Evolutionary conservation across 2,329 filamentous ascomycete species (phyloP), one percentile per base, ranked within the genome.

Genomic region (Sphaerulina vaccinii): DNA sequence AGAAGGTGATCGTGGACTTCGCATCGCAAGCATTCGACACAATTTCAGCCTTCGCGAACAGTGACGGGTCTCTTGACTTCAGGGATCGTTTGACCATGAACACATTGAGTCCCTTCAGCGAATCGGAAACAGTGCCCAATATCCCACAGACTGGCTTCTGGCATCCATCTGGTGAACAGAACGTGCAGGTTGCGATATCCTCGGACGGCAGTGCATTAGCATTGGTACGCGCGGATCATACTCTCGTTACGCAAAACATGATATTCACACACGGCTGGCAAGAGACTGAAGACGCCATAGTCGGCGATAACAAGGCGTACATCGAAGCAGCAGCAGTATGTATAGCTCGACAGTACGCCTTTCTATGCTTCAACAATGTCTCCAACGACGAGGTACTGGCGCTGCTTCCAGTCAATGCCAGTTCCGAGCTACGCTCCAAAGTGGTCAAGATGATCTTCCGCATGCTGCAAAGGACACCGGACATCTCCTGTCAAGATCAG

Each of bases 61-160:
- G 87, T 55, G 90, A 96, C 66, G 88, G 91, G 9, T 86, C 84
- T 0, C 76, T 95, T 3, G 85, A 93, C 60, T 88, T 92, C 68
- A 83, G 88, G 50, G 87, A 95, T 64, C 81, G 90, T 9, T 77
- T 80, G 41, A 87, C 82, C 0, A 86, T 95, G 79, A 77, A 82
- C 3, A 78, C 85, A 47, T 47, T 56, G 7, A 74, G 91, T 56
- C 79, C 80, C 4, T 80, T 86, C 50, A 77, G 79, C 22, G 85
- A 87, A 61, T 71, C 82, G 6, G 79, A 82, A 37, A 82, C 76
- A 39, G 82, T 95, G 24, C 82, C 80, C 55, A 87, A 83, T 51
- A 76, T 95, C 22, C 76, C 85, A 22, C 88, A 96, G 68, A 83
- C 85, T 39, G 90, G 90, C 1, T 95, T 95, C 68, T 77, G 79